phyloP scores from a whole-genome alignment of 2,329 filamentous ascomycete genomes.

The Ophiocordyceps camponoti-leonardi region DNA sequence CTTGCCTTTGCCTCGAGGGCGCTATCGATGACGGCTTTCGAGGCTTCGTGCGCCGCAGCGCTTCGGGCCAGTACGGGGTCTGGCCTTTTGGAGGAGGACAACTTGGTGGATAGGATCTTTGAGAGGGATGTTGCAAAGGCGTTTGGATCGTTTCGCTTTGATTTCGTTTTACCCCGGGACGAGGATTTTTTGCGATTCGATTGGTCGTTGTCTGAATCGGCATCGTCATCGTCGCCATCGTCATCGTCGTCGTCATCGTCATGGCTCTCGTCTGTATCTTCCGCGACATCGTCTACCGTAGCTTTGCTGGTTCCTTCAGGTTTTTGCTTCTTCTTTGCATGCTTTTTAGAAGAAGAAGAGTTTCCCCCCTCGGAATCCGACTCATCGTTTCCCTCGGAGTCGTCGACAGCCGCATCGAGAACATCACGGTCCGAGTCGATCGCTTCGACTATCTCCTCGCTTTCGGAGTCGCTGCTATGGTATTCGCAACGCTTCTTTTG shows the following conservation, averaged over 20 bases:
- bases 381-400: conserved; percentile 21
- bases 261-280: conserved; percentile 11
- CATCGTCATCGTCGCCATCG: conserved; percentile 22
- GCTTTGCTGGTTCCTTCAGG: not conserved
- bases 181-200: conserved; percentile 5
- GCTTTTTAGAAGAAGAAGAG: not conserved
- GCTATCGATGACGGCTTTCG: conserved; percentile 54
- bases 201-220: conserved; percentile 20
- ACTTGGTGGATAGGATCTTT: conserved; percentile 81
- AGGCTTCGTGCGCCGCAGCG: conserved; percentile 53
- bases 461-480: conserved; percentile 32
- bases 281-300: conserved; percentile 4
- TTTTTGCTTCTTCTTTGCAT: conserved; percentile 9
- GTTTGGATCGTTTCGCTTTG: conserved; percentile 80
- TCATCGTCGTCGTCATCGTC: conserved; percentile 11
- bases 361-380: conserved; percentile 20
- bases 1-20: conserved; percentile 70
- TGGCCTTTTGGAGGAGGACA: conserved; percentile 61
- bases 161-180: conserved; percentile 28
- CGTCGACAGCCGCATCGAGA: conserved; percentile 33
- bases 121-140: conserved; percentile 87
- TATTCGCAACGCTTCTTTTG: conserved; percentile 32
- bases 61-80: conserved; percentile 88
- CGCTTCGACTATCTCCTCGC: conserved; percentile 25
- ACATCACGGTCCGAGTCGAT: conserved; percentile 42